A percentile compares a stretch with the other conserved stretches of the same genome.
Evolutionary conservation across 2,329 filamentous ascomycete genomes (phyloP).

Genomic region (Aspergillus fijiensis): DNA sequence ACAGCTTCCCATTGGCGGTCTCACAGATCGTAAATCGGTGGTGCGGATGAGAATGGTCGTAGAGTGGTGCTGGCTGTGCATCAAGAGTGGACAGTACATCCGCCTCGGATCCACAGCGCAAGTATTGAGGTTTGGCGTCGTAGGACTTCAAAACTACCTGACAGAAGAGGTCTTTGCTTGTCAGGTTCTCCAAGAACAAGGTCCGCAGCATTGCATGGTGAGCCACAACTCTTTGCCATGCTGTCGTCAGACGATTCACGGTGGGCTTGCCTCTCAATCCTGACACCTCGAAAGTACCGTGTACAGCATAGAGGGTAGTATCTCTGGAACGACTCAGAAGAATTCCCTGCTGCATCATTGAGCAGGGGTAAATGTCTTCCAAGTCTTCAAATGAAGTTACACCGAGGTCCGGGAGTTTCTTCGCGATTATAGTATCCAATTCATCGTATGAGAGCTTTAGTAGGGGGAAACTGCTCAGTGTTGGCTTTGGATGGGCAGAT

Average conservation of each 20-base stretch:
- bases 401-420: constrained; percentile 40
- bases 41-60: constrained; percentile 36
- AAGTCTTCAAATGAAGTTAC: constrained; percentile 35
- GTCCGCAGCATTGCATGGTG: constrained; percentile 40
- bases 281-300: constrained; percentile 38
- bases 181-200: constrained; percentile 37
- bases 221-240: constrained; percentile 34
- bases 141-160: constrained; percentile 37
- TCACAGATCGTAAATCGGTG: constrained; percentile 50
- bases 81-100: constrained; percentile 34
- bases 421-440: constrained; percentile 38
- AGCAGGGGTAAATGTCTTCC: constrained; percentile 46
- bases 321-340: constrained; percentile 36
- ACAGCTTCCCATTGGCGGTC: constrained; percentile 38
- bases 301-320: constrained; percentile 38
- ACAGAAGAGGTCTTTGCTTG: constrained; percentile 31
- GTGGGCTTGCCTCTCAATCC: constrained; percentile 23
- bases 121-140: constrained; percentile 25
- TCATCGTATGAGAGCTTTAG: constrained; percentile 45
- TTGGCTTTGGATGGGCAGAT: constrained; percentile 28
- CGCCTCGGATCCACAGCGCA: constrained; percentile 32
- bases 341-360: constrained; percentile 40
- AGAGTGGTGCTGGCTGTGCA: constrained; percentile 26
- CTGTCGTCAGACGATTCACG: constrained; percentile 24
- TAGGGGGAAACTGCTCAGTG: constrained; percentile 48